Evolutionary conservation across 2,329 filamentous ascomycete species (phyloP), one percentile per base, ranked within the genome.

Genomic region (Pseudogymnoascus sp.): DNA sequence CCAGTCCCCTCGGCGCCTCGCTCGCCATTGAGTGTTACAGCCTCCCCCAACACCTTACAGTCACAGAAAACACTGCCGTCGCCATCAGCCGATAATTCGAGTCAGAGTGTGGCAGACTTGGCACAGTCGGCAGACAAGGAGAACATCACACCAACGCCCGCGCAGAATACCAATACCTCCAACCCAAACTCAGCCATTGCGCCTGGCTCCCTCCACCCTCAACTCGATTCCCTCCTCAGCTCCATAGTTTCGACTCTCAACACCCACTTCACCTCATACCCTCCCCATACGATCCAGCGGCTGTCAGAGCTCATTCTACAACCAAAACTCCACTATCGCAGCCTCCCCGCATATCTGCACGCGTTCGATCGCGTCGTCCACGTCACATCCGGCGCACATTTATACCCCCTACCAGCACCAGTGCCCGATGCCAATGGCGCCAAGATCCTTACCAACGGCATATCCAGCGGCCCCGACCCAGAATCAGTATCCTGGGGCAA

Each of bases 271-370:
- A 74, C 84, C 21, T 79, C 80, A 2, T 84, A 90, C 70, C 93
- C 95, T 1, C 95, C 95, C 0, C 92, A 98, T 75, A 98, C 95
- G 2, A 84, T 97, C 67, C 95, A 99, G 77, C 89, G 95, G 41
- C 83, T 99, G 21, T 86, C 92, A 21, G 95, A 99, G 79, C 87
- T 98, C 31, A 80, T 96, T 4, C 80, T 96, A 37, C 77, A 81
- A 25, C 95, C 95, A 1, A 88, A 81, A 66, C 82, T 83, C 63
- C 90, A 96, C 76, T 97, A 98, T 79, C 86, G 84, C 66, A 89
- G 87, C 62, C 82, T 98, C 2, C 86, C 90, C 0, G 84, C 92
- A 10, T 99, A 95, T 75, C 85, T 99, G 10, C 90, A 95, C 70
- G 95, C 95, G 2, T 84, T 98, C 60, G 92, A 98, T 74, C 88